phyloP scores from a whole-genome alignment of 2,329 filamentous ascomycete genomes.

The Scedosporium minutisporum region DNA sequence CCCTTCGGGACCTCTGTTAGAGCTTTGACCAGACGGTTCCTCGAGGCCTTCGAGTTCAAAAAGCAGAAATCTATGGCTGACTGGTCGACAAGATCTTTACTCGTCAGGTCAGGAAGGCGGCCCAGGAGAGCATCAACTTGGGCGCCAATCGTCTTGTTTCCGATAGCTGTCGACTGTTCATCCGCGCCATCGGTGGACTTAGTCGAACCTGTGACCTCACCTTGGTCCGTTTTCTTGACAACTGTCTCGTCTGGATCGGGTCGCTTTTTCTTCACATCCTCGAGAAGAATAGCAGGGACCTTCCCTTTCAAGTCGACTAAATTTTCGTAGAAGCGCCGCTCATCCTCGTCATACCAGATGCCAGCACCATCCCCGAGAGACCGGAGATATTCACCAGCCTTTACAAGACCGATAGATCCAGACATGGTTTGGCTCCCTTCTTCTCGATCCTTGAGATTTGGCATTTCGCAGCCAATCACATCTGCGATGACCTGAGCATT shows the following conservation, averaged over 20 bases:
- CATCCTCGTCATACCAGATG: conserved; percentile 98
- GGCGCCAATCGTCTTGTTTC: conserved; percentile 93
- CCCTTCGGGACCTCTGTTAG: conserved; percentile 93
- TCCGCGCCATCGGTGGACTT: conserved; percentile 52
- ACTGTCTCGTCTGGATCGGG: conserved; percentile 69
- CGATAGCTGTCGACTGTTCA: conserved; percentile 86
- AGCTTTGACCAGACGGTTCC: conserved; percentile 86
- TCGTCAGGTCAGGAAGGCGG: conserved; percentile 81
- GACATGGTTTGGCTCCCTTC: conserved; percentile 55
- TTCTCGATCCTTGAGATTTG: conserved; percentile 78
- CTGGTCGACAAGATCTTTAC: conserved; percentile 85
- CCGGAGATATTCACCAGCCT: conserved; percentile 84
- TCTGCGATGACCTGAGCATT: conserved; percentile 91
- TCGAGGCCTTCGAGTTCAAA: conserved; percentile 93
- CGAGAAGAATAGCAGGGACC: conserved; percentile 84
- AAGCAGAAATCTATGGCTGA: conserved; percentile 96
- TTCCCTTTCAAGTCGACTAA: conserved; percentile 91
- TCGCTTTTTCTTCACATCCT: conserved; percentile 94
- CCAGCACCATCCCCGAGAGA: conserved; percentile 84
- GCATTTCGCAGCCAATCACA: conserved; percentile 83
- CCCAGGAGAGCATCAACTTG: conserved; percentile 88
- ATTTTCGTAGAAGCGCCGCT: conserved; percentile 96
- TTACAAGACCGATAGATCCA: conserved; percentile 83
- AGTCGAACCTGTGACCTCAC: conserved; percentile 35
- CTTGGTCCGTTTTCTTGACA: conserved; percentile 59